phyloP scores from a whole-genome alignment of 83 land plant genomes.

The Isoetes engelmannii region DNA sequence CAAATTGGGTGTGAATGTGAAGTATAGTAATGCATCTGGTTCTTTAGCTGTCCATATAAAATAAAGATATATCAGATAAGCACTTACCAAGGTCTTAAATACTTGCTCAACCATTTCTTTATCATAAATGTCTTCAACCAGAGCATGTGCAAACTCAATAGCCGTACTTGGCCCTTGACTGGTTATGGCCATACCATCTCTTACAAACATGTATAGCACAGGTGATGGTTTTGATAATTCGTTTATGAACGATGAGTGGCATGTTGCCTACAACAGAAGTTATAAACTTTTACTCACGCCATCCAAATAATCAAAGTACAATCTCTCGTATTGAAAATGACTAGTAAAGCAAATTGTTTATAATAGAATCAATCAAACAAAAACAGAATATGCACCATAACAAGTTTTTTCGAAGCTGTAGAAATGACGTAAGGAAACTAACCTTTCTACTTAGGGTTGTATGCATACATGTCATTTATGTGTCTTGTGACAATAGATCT shows the following conservation, averaged over 20 bases:
- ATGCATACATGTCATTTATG: too few species aligned
- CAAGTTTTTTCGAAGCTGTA: too few species aligned
- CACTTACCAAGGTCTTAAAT: conserved; percentile 13
- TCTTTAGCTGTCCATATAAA: background rate
- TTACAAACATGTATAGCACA: conserved; percentile 19
- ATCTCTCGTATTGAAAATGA: too few species aligned
- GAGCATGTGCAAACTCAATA: conserved; percentile 23
- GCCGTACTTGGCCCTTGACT: conserved; percentile 31
- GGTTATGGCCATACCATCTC: conserved; percentile 20
- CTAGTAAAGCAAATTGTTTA: too few species aligned
- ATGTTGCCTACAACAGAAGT: conserved; percentile 18
- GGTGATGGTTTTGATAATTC: conserved; percentile 10
- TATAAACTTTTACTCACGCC: too few species aligned
- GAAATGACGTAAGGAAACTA: too few species aligned
- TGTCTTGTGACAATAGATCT: too few species aligned
- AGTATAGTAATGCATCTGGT: background rate
- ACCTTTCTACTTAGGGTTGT: too few species aligned
- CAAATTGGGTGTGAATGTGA: background rate
- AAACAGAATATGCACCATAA: too few species aligned
- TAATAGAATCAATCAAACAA: too few species aligned
- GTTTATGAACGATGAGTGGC: conserved; percentile 22
- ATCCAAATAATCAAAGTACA: too few species aligned
- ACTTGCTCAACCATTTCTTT: conserved; percentile 18
- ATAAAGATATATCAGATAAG: background rate
- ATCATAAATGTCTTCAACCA: conserved; percentile 27